These are phyloP conservation scores for Eutypa lata DNA, from an alignment of 2,329 filamentous ascomycete genomes.

Conservation along the genomic window DNA sequence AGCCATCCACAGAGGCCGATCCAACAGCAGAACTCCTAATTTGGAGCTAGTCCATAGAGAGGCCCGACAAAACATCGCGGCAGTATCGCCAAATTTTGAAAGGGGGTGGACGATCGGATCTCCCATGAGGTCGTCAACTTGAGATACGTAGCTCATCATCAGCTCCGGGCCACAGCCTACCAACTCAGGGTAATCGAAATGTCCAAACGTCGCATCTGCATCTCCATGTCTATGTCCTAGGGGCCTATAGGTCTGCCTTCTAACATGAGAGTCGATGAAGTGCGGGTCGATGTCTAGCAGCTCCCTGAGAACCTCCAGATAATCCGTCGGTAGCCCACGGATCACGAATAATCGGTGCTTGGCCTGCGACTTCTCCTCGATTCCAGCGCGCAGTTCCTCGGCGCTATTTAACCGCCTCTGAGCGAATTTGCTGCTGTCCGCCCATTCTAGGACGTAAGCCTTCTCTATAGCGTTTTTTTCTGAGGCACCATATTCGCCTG, in stretches of 20 bases:
- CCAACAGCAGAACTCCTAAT: conserved; percentile 30
- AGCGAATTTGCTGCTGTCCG: no score
- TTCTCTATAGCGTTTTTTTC: no score
- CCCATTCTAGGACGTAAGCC: no score
- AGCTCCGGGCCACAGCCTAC: conserved; percentile 8
- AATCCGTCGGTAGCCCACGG: conserved; percentile 18
- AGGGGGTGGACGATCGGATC: conserved; percentile 14
- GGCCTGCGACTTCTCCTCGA: no score
- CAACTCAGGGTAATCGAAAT: conserved; percentile 31
- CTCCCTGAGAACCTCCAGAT: conserved; percentile 19
- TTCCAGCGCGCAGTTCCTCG: no score
- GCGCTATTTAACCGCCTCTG: no score
- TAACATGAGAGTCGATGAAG: conserved; percentile 29
- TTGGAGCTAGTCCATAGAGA: conserved; percentile 30
- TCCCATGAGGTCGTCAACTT: conserved; percentile 13
- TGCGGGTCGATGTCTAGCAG: conserved; percentile 23
- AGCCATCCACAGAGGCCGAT: conserved; percentile 22
- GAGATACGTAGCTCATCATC: conserved; percentile 2
- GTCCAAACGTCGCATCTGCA: conserved; percentile 7
- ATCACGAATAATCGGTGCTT: conserved; percentile 21
- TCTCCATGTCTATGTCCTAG: conserved; percentile 1
- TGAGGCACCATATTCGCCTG: no score
- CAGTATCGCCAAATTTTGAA: conserved; percentile 13
- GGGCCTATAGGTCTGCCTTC: conserved; percentile 23
- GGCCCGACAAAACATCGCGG: conserved; percentile 29